A percentile compares a stretch with the other conserved stretches of the same genome.
phyloP scores from a whole-genome alignment of 2,329 filamentous ascomycete species.

The Chaetomium strumarium region DNA sequence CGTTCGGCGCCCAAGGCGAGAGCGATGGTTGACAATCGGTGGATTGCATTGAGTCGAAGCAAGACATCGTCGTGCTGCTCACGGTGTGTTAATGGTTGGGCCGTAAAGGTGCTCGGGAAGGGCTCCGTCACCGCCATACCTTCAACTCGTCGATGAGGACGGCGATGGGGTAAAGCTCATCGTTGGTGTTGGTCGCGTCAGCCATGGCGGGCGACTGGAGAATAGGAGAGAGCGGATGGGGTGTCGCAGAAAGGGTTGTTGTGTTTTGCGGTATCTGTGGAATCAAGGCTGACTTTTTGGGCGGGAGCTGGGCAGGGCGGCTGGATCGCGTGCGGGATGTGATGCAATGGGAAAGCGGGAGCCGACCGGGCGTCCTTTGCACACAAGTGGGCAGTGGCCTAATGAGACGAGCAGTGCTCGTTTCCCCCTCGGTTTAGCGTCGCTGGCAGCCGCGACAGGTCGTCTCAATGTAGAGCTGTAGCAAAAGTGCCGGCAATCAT shows the following conservation, averaged over 20 bases:
- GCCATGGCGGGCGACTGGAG: constrained; percentile 56
- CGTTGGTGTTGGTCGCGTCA: constrained; percentile 81
- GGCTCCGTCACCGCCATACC: constrained; percentile 48
- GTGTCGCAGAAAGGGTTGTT: constrained; percentile 6
- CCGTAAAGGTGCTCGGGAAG: background rate
- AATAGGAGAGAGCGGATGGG: constrained; percentile 7
- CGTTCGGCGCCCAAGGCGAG: constrained; percentile 92
- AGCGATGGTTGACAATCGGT: constrained; percentile 95
- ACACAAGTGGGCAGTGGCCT: background rate
- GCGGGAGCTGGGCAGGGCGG: constrained; percentile 16
- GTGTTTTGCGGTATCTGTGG: constrained; percentile 7
- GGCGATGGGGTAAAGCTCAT: constrained; percentile 99
- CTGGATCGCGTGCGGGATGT: constrained; percentile 22
- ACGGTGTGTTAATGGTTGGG: constrained; percentile 20
- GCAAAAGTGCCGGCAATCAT: constrained; percentile 8
- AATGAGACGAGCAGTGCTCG: background rate
- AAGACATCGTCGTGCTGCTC: constrained; percentile 93
- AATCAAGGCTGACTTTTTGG: constrained; percentile 15
- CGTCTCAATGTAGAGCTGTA: background rate
- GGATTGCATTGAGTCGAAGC: constrained; percentile 95
- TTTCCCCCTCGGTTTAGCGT: constrained; percentile 6
- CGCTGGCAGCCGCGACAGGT: background rate
- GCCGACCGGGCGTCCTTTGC: constrained; percentile 14
- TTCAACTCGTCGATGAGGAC: constrained; percentile 99
- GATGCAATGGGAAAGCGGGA: constrained; percentile 22